phyloP scores from a whole-genome alignment of 257 asterid genomes.

The Knoxia roxburghii region DNA sequence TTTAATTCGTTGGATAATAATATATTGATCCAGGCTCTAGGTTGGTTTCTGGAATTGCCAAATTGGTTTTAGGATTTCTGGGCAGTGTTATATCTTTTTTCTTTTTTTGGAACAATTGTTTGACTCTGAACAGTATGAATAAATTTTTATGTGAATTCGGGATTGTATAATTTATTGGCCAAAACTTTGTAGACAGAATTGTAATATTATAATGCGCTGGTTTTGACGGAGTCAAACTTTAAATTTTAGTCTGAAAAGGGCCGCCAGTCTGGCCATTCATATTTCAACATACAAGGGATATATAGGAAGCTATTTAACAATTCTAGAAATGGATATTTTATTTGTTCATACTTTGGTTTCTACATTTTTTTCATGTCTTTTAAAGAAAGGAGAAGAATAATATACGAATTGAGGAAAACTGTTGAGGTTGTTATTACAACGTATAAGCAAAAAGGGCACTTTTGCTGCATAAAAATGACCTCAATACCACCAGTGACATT shows the following conservation, averaged over 20 bases:
- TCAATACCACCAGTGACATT: not conserved
- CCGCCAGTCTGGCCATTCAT: not conserved
- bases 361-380: too few relatives aligned
- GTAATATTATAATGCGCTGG: not conserved
- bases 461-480: conserved; percentile 2
- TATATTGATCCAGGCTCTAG: not conserved
- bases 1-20: not conserved
- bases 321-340: not conserved
- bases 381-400: not conserved
- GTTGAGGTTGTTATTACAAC: not conserved
- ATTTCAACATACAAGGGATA: not conserved
- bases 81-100: too few relatives aligned
- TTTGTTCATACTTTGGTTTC: too few relatives aligned
- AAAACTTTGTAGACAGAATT: not conserved
- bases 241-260: not conserved
- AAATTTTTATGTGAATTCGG: not conserved
- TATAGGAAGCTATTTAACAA: not conserved
- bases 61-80: not conserved
- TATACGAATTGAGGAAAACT: not conserved
- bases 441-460: not conserved
- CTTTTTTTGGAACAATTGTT: too few relatives aligned
- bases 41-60: not conserved
- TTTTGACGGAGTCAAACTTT: not conserved
- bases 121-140: not conserved
- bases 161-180: not conserved